These are phyloP conservation scores for Eucalyptus curtisii DNA, from an alignment of 345 rosid genomes.

Conservation along the genomic window DNA sequence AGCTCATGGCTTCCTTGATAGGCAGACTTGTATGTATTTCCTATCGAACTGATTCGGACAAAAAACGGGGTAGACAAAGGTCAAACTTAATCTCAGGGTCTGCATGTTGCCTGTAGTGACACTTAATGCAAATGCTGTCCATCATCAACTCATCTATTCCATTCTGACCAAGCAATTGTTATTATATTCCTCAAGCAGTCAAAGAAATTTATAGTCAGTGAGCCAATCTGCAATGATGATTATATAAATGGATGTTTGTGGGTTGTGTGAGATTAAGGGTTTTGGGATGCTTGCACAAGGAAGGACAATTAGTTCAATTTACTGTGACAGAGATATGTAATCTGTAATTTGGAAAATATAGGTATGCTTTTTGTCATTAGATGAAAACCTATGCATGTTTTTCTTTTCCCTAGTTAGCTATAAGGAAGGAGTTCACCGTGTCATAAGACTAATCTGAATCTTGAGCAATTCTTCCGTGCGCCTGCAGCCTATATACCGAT, in stretches of 20 bases:
- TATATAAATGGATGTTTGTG: background rate
- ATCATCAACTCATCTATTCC: background rate
- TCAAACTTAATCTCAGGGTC: background rate
- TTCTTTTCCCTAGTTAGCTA: background rate
- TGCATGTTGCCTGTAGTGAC: background rate
- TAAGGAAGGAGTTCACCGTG: background rate
- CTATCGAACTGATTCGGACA: background rate
- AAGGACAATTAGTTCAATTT: background rate
- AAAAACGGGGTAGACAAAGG: background rate
- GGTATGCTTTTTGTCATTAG: background rate
- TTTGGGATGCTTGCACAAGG: background rate
- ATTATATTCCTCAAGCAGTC: background rate
- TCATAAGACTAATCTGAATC: background rate
- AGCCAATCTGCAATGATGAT: background rate
- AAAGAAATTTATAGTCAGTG: background rate
- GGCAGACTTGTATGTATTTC: background rate
- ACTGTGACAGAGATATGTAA: background rate
- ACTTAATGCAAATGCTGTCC: background rate
- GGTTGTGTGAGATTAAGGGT: background rate
- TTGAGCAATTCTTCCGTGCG: background rate
- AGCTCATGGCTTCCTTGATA: background rate
- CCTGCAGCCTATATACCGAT: background rate
- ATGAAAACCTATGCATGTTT: background rate
- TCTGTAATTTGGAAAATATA: background rate
- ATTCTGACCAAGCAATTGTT: background rate